A percentile compares a stretch with the other conserved stretches of the same genome.
Evolutionary conservation across 208 protist species (phyloP).

Genomic region (Zelonia costaricensis): DNA sequence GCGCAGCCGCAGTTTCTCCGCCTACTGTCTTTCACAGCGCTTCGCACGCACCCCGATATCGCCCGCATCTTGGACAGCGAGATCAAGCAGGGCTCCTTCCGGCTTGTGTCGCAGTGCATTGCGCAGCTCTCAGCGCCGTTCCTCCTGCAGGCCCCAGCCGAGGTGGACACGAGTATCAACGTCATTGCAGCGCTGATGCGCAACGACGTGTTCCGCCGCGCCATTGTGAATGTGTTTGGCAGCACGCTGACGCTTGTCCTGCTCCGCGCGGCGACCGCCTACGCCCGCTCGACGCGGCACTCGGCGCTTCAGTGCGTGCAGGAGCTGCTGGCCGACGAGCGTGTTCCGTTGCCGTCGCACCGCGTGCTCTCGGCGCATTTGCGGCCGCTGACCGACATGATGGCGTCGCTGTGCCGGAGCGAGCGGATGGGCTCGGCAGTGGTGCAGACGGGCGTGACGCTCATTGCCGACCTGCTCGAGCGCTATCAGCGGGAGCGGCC

Average conservation of each 20-base stretch:
- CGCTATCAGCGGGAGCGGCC: conserved; percentile 64
- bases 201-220: conserved; percentile 31
- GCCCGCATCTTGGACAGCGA: conserved; percentile 42
- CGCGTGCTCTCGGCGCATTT: conserved; percentile 55
- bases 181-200: conserved; percentile 39
- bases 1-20: conserved; percentile 42
- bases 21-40: conserved; percentile 67
- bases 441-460: conserved; percentile 82
- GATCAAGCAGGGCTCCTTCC: conserved; percentile 35
- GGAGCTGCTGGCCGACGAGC: conserved; percentile 57
- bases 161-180: conserved; percentile 54
- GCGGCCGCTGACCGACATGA: conserved; percentile 65
- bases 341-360: conserved; percentile 60
- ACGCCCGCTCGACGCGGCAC: conserved; percentile 67
- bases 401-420: conserved; percentile 66
- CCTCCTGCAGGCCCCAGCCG: conserved; percentile 31
- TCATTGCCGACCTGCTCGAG: conserved; percentile 75
- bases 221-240: conserved; percentile 54
- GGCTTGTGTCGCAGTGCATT: conserved; percentile 53
- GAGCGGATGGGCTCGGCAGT: conserved; percentile 69
- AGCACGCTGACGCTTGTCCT: conserved; percentile 59
- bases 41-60: conserved; percentile 43
- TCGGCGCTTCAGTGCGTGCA: conserved; percentile 71
- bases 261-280: conserved; percentile 65
- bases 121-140: conserved; percentile 46